A percentile compares a stretch with the other conserved stretches of the same genome.
Conservation (phyloP, 2,329 filamentous ascomycete species). For the Trichophyton rubrum region DNA sequence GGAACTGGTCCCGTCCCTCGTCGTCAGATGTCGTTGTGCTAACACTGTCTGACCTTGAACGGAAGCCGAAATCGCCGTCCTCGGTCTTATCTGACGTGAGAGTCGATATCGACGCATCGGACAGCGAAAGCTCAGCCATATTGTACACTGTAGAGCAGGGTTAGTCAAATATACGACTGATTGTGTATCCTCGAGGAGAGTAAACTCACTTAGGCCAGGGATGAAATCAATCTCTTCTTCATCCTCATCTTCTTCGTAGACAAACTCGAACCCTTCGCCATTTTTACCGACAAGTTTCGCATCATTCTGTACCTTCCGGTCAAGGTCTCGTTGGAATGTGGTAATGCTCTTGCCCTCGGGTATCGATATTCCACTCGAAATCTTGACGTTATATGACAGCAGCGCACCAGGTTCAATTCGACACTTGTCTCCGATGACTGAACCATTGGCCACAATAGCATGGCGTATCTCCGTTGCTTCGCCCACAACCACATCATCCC, state of each 20-base stretch:
- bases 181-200: background rate
- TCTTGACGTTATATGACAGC: slow-evolving; percentile 63
- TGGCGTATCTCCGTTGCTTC: slow-evolving; percentile 59
- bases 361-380: slow-evolving; percentile 48
- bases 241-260: slow-evolving; percentile 54
- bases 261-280: slow-evolving; percentile 52
- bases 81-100: slow-evolving; percentile 45
- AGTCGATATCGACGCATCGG: slow-evolving; percentile 49
- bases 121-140: slow-evolving; percentile 35
- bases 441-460: slow-evolving; percentile 65
- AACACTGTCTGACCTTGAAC: slow-evolving; percentile 57
- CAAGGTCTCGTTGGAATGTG: slow-evolving; percentile 33
- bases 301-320: slow-evolving; percentile 36
- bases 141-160: slow-evolving; percentile 35
- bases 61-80: slow-evolving; percentile 23
- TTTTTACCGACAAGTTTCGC: slow-evolving; percentile 43
- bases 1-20: slow-evolving; percentile 54
- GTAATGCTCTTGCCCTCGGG: slow-evolving; percentile 33
- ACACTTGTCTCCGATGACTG: slow-evolving; percentile 57
- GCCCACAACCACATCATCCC: slow-evolving; percentile 69
- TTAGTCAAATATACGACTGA: background rate
- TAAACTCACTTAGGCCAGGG: slow-evolving; percentile 14
- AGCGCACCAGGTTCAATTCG: slow-evolving; percentile 60
- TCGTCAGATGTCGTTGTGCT: slow-evolving; percentile 59
- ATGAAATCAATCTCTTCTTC: slow-evolving; percentile 47